Evolutionary conservation across 148 eudicot genomes (phyloP).

Genomic region (Camellia lanceoleosa): DNA sequence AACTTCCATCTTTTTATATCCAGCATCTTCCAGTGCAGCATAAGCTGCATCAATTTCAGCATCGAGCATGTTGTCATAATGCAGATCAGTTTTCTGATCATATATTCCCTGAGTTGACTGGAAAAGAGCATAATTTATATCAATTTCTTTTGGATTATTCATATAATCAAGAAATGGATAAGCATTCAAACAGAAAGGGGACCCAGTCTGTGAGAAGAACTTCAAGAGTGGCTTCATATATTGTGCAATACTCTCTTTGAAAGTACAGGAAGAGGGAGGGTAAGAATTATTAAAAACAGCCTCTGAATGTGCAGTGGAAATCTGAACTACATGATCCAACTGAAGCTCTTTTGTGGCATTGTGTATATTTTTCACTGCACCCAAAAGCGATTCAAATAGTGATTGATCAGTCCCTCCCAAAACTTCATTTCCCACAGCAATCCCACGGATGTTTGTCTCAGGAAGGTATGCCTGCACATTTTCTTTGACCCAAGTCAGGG

Average conservation of each 20-base stretch:
- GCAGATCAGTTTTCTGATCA: constrained; percentile 58
- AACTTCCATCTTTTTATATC: constrained; percentile 66
- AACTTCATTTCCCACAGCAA: constrained; percentile 79
- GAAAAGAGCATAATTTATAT: constrained; percentile 74
- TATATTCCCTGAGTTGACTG: constrained; percentile 45
- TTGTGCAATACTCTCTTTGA: constrained; percentile 39
- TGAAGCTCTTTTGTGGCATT: constrained; percentile 63
- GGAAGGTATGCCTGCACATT: constrained; percentile 58
- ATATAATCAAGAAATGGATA: constrained; percentile 78
- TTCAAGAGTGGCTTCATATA: constrained; percentile 68
- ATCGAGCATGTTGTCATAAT: constrained; percentile 83
- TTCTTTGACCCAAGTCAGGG: constrained; percentile 68
- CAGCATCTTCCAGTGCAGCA: constrained; percentile 79
- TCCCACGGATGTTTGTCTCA: constrained; percentile 62
- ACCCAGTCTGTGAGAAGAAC: constrained; percentile 53
- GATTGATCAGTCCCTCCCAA: constrained; percentile 49
- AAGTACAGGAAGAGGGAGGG: constrained; percentile 75
- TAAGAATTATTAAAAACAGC: constrained; percentile 64
- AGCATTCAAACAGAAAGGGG: constrained; percentile 79
- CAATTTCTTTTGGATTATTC: constrained; percentile 55
- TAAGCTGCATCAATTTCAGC: constrained; percentile 86
- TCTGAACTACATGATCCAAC: constrained; percentile 46
- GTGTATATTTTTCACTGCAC: constrained; percentile 64
- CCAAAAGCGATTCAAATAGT: constrained; percentile 46
- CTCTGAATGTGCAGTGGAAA: constrained; percentile 60